phyloP scores from a whole-genome alignment of 2,329 filamentous ascomycete genomes.

The Talaromyces sp. region DNA sequence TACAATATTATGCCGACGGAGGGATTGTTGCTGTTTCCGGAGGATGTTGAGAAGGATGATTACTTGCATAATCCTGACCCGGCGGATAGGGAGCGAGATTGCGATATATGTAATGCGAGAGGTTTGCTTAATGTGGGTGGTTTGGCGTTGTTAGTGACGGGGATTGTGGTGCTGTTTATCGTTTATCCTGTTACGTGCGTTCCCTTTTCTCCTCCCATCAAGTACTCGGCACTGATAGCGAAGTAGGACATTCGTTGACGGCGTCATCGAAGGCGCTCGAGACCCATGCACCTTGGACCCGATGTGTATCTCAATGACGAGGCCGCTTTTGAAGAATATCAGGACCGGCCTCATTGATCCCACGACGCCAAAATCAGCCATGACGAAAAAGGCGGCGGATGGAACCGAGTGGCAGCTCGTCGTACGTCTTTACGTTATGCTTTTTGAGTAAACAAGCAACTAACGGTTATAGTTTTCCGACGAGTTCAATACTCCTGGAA shows the following conservation, averaged over 20 bases:
- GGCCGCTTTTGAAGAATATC: constrained; percentile 57
- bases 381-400: constrained; percentile 54
- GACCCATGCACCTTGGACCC: constrained; percentile 38
- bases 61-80: constrained; percentile 68
- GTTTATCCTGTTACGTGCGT: constrained; percentile 66
- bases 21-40: constrained; percentile 63
- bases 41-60: constrained; percentile 71
- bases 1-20: constrained; percentile 68
- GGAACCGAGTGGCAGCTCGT: constrained; percentile 62
- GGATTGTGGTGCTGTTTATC: constrained; percentile 63
- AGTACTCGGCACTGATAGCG: neutral
- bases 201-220: neutral
- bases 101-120: constrained; percentile 62
- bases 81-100: constrained; percentile 58
- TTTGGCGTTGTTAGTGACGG: constrained; percentile 56
- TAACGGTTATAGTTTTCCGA: constrained; percentile 56
- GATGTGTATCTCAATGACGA: constrained; percentile 50
- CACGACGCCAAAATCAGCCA: constrained; percentile 59
- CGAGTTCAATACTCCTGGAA: constrained; percentile 64
- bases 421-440: constrained; percentile 38
- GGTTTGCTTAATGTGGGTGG: constrained; percentile 64
- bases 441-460: constrained; percentile 1
- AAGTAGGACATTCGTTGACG: constrained; percentile 56
- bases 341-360: constrained; percentile 62
- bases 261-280: constrained; percentile 32